phyloP scores from a whole-genome alignment of 2,329 filamentous ascomycete species.

The Ilyonectria sp. region DNA sequence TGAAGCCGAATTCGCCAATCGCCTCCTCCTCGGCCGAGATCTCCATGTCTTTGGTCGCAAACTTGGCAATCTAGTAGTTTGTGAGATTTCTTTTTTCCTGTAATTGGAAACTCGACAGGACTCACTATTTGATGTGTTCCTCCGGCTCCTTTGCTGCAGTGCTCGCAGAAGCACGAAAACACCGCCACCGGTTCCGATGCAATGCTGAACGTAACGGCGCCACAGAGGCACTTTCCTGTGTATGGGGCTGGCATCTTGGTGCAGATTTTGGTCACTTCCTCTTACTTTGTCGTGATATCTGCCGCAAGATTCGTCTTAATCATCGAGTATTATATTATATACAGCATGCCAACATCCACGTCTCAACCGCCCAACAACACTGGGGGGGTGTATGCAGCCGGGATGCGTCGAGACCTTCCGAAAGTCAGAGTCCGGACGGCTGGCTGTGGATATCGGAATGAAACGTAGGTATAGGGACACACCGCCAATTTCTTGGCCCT shows the following conservation, averaged over 20 bases:
- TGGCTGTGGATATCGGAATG: background rate
- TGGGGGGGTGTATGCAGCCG: background rate
- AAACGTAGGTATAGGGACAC: background rate
- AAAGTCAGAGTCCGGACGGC: background rate
- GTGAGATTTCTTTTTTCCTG: background rate
- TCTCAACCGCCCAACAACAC: background rate
- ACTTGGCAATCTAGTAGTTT: conserved; percentile 48
- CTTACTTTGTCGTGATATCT: too few relatives aligned
- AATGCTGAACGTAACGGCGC: conserved; percentile 25
- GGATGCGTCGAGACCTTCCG: background rate
- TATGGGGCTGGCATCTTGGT: background rate
- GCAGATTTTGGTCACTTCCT: too few relatives aligned
- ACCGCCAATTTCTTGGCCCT: background rate
- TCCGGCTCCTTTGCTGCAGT: conserved; percentile 41
- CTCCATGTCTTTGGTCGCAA: conserved; percentile 31
- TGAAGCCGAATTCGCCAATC: conserved; percentile 37
- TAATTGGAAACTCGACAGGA: background rate
- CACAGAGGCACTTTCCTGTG: conserved; percentile 19
- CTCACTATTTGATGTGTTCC: conserved; percentile 39
- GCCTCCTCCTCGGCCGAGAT: conserved; percentile 5
- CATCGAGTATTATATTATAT: background rate
- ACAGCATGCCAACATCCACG: background rate
- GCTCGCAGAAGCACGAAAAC: conserved; percentile 41
- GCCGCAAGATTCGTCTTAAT: too few relatives aligned
- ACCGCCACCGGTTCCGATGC: conserved; percentile 36